Evolutionary conservation across 2,329 filamentous ascomycete species (phyloP), one percentile per base, ranked within the genome.

Genomic region (Ascochyta koolunga): DNA sequence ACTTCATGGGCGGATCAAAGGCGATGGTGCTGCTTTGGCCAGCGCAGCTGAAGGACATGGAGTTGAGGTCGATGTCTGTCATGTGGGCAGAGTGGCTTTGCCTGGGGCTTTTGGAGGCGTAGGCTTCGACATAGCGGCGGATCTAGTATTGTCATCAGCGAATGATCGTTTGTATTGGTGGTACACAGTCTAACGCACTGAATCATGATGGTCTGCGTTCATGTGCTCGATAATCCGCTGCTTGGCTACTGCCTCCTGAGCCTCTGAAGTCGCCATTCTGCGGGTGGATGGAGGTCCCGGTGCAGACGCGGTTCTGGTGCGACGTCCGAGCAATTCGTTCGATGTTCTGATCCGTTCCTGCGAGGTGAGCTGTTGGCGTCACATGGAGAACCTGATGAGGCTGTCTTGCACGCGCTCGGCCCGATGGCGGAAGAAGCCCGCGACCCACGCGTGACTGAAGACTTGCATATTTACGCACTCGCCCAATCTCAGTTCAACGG

Each of bases 201-300:
- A 90, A 64, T 85, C 82, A 45, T 82, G 79, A 77, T 96, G 93
- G 74, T 93, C 89, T 37, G 80, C 79, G 78, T 97, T 96, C 90
- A 97, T 95, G 79, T 97, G 93, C 29, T 80, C 80, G 69, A 93
- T 84, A 73, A 91, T 87, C 54, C 87, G 85, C 53, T 79, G 66
- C 68, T 86, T 86, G 54, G 79, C 76, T 0, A 78, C 80, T 33
- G 75, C 76, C 48, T 82, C 80, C 60, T 78, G 69, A n/a, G 71
- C 59, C 27, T 70, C 67, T 50, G 66, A 47, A 35, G 66, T 62
- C 11, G 69, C 57, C 72, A 76, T 71, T 10, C 18, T 56, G 46
- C 11, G 33, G 11, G 11, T 38, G n/a, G 7, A 5, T 29, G 36
- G 31, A 36, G 36, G 4, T 41, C 32, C 40, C 51, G 29, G 51